Conservation (phyloP, 2,329 filamentous ascomycete genomes). For the Proliferodiscus dingleyae region DNA sequence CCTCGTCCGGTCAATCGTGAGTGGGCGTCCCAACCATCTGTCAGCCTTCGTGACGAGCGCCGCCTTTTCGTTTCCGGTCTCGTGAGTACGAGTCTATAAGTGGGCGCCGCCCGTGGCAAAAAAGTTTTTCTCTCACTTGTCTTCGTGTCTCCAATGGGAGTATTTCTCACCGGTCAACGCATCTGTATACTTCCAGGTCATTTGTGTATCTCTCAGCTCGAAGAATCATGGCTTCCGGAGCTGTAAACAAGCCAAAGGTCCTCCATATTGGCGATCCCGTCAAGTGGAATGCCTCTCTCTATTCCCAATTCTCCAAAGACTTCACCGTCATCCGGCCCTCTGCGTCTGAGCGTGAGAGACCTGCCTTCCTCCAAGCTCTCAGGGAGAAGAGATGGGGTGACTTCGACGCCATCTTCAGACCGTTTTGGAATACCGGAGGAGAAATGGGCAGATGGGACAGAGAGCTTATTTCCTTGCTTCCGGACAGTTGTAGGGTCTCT, state of each 20-base stretch:
- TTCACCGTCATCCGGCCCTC: slow-evolving; percentile 45
- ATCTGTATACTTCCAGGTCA: no score
- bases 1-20: no score
- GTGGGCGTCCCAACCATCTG: no score
- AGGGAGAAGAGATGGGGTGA: slow-evolving; percentile 49
- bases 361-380: slow-evolving; percentile 46
- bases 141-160: no score
- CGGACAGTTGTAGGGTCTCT: slow-evolving; percentile 49
- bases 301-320: slow-evolving; percentile 36
- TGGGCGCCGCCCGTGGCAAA: no score
- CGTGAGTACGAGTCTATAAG: no score
- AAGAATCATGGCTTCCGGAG: slow-evolving; percentile 12
- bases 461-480: slow-evolving; percentile 52
- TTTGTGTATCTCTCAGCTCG: no score
- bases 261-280: slow-evolving; percentile 32
- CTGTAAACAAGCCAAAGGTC: slow-evolving; percentile 24
- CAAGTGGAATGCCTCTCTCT: slow-evolving; percentile 28
- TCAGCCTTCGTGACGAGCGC: no score
- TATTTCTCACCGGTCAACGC: no score
- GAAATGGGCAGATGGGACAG: slow-evolving; percentile 61
- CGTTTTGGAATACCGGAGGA: slow-evolving; percentile 60
- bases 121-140: no score
- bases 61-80: no score
- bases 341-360: slow-evolving; percentile 45
- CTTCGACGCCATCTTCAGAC: slow-evolving; percentile 48